Conservation (phyloP, 1,284 basidiomycete species). For the Puccinia triticina region DNA sequence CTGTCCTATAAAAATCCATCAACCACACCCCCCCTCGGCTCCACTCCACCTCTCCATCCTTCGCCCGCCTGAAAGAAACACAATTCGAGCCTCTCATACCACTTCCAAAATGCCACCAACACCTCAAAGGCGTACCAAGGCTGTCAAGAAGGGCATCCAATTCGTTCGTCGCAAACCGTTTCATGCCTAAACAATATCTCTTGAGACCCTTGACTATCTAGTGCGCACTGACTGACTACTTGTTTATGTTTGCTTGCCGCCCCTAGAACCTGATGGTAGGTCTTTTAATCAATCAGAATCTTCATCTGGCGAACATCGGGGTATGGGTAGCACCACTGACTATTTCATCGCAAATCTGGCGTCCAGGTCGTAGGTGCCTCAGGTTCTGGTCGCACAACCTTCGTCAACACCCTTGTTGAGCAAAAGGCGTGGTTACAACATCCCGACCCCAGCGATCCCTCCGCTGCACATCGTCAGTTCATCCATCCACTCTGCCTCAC, state of each 20-base stretch:
- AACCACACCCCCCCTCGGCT: too few relatives aligned
- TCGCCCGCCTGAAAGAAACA: too few relatives aligned
- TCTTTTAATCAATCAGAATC: not conserved
- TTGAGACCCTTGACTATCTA: too few relatives aligned
- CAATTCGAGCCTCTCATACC: too few relatives aligned
- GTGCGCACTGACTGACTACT: too few relatives aligned
- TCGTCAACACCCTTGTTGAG: slow-evolving; percentile 82
- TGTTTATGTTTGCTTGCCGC: not conserved
- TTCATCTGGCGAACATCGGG: too few relatives aligned
- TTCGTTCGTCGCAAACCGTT: slow-evolving; percentile 33
- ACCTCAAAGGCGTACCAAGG: slow-evolving; percentile 18
- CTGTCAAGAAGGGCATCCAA: slow-evolving; percentile 51
- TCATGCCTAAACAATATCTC: too few relatives aligned
- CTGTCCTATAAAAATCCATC: too few relatives aligned
- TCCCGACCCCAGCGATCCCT: slow-evolving; percentile 20
- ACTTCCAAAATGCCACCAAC: not conserved
- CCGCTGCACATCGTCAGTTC: slow-evolving; percentile 18
- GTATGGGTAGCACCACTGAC: not conserved
- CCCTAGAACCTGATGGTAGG: slow-evolving; percentile 47
- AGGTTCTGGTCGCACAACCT: slow-evolving; percentile 93
- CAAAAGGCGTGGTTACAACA: slow-evolving; percentile 43
- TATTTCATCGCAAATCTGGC: not conserved
- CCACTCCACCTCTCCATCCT: too few relatives aligned
- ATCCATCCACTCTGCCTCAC: not conserved
- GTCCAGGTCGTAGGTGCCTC: slow-evolving; percentile 70